Percentiles rank a stretch among this genome's conserved stretches.
These are phyloP conservation scores for Azolla pinnata DNA, from an alignment of 75 land plant genomes.

Conservation along the genomic window DNA sequence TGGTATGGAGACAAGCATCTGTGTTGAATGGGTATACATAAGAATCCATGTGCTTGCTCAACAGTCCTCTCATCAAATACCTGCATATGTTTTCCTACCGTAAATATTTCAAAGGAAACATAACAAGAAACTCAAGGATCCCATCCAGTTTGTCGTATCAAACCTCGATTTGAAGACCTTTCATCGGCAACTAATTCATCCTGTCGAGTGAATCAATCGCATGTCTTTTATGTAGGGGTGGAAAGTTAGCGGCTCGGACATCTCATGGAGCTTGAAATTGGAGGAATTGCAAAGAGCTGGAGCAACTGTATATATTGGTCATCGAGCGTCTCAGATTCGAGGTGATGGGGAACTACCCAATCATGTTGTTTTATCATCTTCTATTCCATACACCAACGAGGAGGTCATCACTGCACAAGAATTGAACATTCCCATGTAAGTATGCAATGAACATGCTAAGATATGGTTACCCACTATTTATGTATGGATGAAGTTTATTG, in stretches of 20 bases:
- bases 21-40: no score
- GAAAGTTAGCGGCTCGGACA: conserved; percentile 58
- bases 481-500: neutral
- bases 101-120: no score
- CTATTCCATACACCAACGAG: conserved; percentile 45
- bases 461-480: no score
- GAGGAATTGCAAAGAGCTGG: conserved; percentile 37
- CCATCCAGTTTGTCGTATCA: no score
- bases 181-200: no score
- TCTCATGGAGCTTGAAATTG: conserved; percentile 37
- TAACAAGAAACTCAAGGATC: no score
- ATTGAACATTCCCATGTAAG: conserved; percentile 40
- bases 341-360: conserved; percentile 21
- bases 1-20: no score
- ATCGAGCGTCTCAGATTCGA: conserved; percentile 16
- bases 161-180: no score
- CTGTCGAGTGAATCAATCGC: no score
- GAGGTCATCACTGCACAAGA: conserved; percentile 37
- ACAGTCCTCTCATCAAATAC: no score
- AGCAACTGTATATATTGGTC: conserved; percentile 41
- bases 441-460: neutral
- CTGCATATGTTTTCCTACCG: no score
- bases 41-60: no score
- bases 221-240: conserved; percentile 43
- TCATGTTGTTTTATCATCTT: conserved; percentile 48